Evolutionary conservation across 306 rosid genomes (phyloP), one percentile per base, ranked within the genome.

Genomic region (Lathyrus tuberosus): DNA sequence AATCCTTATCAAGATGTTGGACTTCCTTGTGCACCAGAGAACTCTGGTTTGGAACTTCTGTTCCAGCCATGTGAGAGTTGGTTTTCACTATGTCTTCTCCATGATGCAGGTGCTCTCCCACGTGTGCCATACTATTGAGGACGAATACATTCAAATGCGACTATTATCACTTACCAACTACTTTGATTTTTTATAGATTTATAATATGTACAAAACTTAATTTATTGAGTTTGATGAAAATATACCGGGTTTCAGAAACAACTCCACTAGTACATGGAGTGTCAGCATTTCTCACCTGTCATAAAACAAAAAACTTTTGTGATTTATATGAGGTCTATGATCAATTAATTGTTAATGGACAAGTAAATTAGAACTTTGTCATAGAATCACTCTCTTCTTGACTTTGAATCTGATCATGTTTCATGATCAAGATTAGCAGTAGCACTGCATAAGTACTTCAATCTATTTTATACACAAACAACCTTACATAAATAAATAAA

Each of bases 161-260:
- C 8, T 24, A 17, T 44, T 64, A 14, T 8, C 42, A 33, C 47
- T 22, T 22, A 48, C 26, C 26, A 62, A n/a, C 28, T 8, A 42
- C 56, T 14, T 13, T 31, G 10, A 59, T 16, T 38, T 71, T 80
- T 53, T 28, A 57, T n/a, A 31, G 20, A 79, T 26, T 44, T 54
- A 75, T 48, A 65, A 30, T 57, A 28, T 59, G 38, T 52, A 14
- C 40, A 66, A 41, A 59, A 15, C 41, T 30, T 40, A 46, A 51
- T 31, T 35, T 52, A 51, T 68, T 40, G 71, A 78, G 74, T 71
- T 62, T 69, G 44, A 76, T 35, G 38, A 8, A 63, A 79, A 77
- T 78, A 66, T 87, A 87, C 92, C 87, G 52, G 62, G 80, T 63
- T 60, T 54, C 82, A 42, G 72, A 73, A 87, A 71, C 78, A 59